phyloP scores from a whole-genome alignment of 208 protist genomes.

The Crithidia fasciculata region DNA sequence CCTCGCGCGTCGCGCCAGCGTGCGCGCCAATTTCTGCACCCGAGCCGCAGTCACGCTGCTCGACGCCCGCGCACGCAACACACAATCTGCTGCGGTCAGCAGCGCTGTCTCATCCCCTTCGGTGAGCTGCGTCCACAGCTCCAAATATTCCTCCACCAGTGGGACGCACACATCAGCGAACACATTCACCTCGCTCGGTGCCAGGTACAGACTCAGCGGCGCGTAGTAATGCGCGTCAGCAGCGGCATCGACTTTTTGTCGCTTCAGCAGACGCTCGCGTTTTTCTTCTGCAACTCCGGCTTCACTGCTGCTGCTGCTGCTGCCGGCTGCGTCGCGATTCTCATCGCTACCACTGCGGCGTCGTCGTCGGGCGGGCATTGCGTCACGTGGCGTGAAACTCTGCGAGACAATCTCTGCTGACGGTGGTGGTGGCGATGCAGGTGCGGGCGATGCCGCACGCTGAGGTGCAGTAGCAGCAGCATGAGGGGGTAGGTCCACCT shows the following conservation, averaged over 20 bases:
- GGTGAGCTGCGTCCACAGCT: constrained; percentile 26
- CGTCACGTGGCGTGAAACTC: constrained; percentile 22
- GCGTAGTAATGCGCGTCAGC: neutral
- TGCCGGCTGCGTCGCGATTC: neutral
- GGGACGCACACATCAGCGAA: constrained; percentile 24
- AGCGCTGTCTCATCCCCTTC: constrained; percentile 15
- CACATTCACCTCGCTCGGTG: neutral
- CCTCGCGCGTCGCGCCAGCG: constrained; percentile 3
- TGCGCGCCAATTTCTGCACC: neutral
- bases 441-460: too few relatives aligned
- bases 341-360: neutral
- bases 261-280: neutral
- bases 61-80: neutral
- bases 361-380: neutral
- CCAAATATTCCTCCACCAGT: constrained; percentile 22
- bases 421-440: neutral
- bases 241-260: neutral
- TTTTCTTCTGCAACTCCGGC: too few relatives aligned
- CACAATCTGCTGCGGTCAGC: constrained; percentile 10
- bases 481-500: too few relatives aligned
- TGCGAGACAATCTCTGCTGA: neutral
- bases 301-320: constrained; percentile 3
- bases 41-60: neutral
- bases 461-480: too few relatives aligned
- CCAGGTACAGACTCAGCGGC: neutral